phyloP scores from a whole-genome alignment of 176 grass and related monocot species.

The Ampelocalamus luodianensis region DNA sequence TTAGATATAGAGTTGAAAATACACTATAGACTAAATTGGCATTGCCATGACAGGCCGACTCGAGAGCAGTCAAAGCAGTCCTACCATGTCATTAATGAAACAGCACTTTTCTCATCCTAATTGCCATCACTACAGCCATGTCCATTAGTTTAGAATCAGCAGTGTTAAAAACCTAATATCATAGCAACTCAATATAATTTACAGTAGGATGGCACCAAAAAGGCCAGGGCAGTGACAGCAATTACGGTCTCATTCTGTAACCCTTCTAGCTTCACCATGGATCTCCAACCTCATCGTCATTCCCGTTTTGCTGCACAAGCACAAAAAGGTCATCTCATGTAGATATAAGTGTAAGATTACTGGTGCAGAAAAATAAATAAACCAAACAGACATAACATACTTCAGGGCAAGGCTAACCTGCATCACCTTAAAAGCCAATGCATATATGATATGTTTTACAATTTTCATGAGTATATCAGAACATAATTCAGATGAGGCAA shows the following conservation, averaged over 20 bases:
- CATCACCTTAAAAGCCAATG: neutral
- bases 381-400: neutral
- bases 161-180: neutral
- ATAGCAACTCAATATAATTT: neutral
- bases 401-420: neutral
- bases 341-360: neutral
- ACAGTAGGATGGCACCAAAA: constrained; percentile 14
- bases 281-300: constrained; percentile 34
- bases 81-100: neutral
- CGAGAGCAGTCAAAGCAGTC: neutral
- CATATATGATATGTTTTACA: neutral
- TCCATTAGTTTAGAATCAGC: neutral
- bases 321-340: neutral
- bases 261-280: constrained; percentile 32
- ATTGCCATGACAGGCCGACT: neutral
- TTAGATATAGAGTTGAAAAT: neutral
- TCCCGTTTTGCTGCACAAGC: constrained; percentile 37
- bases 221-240: neutral
- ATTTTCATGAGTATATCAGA: constrained; percentile 2
- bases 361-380: neutral
- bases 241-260: constrained; percentile 32
- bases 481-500: constrained; percentile 9
- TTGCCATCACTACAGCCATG: neutral
- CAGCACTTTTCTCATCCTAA: neutral
- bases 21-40: neutral